Conservation (phyloP, 257 asterid species). For the Asclepias syriaca region DNA sequence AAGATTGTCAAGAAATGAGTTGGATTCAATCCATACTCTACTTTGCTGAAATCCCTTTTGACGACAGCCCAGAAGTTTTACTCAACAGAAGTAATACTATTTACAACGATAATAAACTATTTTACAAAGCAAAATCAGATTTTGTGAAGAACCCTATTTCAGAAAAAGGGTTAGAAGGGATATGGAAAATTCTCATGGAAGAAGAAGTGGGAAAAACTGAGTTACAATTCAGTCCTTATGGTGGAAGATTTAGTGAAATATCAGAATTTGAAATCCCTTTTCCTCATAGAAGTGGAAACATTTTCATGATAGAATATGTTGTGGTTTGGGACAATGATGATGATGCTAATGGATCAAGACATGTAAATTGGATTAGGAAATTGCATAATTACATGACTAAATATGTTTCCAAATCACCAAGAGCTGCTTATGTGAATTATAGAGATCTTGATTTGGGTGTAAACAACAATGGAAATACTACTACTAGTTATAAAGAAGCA, state of each 20-base stretch:
- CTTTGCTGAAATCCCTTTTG: constrained; percentile 39
- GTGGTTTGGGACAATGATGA: constrained; percentile 27
- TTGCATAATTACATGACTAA: constrained; percentile 28
- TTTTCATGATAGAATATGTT: constrained; percentile 35
- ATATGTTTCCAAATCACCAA: constrained; percentile 35
- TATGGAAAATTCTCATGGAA: constrained; percentile 29
- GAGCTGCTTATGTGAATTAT: constrained; percentile 34
- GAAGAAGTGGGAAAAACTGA: constrained; percentile 23
- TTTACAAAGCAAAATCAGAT: constrained; percentile 16
- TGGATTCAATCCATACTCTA: constrained; percentile 37
- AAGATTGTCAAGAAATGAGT: constrained; percentile 28
- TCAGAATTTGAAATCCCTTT: constrained; percentile 27
- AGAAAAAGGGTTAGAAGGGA: constrained; percentile 21
- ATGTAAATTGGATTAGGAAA: constrained; percentile 35
- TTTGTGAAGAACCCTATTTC: constrained; percentile 28
- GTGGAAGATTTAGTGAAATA: constrained; percentile 36
- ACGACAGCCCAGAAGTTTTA: constrained; percentile 29
- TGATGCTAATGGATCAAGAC: constrained; percentile 15
- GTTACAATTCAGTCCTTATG: constrained; percentile 36
- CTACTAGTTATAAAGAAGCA: constrained; percentile 30
- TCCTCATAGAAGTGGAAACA: constrained; percentile 40
- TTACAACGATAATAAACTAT: too few relatives aligned
- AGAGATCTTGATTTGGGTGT: constrained; percentile 47
- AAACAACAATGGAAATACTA: constrained; percentile 16
- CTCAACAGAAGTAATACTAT: constrained; percentile 2